A percentile compares a stretch with the other conserved stretches of the same genome.
Conservation (phyloP, 148 eudicot genomes). For the Fagopyrum homotropicum region DNA sequence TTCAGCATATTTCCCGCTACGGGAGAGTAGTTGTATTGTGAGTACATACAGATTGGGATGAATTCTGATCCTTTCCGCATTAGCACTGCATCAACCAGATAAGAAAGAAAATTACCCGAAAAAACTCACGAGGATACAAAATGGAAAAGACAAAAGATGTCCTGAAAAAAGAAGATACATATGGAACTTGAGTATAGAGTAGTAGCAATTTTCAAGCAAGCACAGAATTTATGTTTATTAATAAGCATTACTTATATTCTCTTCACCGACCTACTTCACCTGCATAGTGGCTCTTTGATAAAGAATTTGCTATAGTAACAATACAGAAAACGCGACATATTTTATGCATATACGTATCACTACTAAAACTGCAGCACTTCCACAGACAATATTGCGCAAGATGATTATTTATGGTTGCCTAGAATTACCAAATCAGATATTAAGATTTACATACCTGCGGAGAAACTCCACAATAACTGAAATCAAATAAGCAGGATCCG, state of each 20-base stretch:
- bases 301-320: background rate
- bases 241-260: background rate
- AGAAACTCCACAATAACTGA: slow-evolving; percentile 77
- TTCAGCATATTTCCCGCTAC: slow-evolving; percentile 69
- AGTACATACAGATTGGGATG: slow-evolving; percentile 62
- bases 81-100: slow-evolving; percentile 46
- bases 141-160: background rate
- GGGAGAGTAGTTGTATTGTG: slow-evolving; percentile 59
- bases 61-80: slow-evolving; percentile 61
- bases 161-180: background rate
- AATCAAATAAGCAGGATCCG: slow-evolving; percentile 69
- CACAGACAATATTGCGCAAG: background rate
- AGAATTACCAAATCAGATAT: background rate
- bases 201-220: background rate
- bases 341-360: background rate
- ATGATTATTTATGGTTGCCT: background rate
- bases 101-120: slow-evolving; percentile 5
- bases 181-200: background rate
- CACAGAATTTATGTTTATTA: background rate
- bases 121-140: background rate
- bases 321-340: background rate
- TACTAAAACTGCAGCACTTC: background rate
- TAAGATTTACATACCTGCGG: slow-evolving; percentile 46
- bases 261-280: background rate
- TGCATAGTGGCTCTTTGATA: background rate